Evolutionary conservation across 164 flowering plant genomes (phyloP), one percentile per base, ranked within the genome.

Genomic region (Platanus orientalis): DNA sequence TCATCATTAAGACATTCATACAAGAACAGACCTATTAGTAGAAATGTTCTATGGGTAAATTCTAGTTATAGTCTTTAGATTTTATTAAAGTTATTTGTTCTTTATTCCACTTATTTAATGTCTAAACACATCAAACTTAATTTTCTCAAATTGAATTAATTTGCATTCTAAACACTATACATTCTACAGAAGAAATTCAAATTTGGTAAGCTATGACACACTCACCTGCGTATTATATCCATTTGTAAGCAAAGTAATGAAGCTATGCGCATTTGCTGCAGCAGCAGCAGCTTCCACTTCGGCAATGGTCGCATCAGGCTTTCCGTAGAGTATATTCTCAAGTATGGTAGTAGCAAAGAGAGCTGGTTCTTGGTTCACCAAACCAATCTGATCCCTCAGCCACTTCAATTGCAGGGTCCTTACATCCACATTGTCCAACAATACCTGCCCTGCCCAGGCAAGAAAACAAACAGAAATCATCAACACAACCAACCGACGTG

Each of bases 261-360:
- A 94, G 76, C 88, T 84, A 63, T 91, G 97, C 40, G 99, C 99
- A 79, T 89, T 91, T 52, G 99, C 95, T 57, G 96, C 90, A 60
- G 83, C 65, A 54, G 97, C 77, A 58, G 99, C 96, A 62, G 89
- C 97, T 76, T 91, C 96, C 1, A 94, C 90, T 73, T 94, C 99
- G 45, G 72, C 88, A 67, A 73, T 76, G 23, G 90, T 81, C 6
- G 97, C 99, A 75, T 88, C 96, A 42, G 93, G 90, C 75, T 88
- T 94, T 48, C 96, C 99, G 70, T 91, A 86, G 54, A 89, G 84
- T 58, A 94, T 89, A 74, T 94, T 94, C 60, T 87, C 96, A 54
- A 85, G 87, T 53, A 94, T 91, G 60, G 96, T 87, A 54, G 97
- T 94, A 0, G 99, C 96, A 75, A 94, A 94, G 17, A 94, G 89